phyloP scores from a whole-genome alignment of 257 asterid genomes.

The Thymus mandschuricus region DNA sequence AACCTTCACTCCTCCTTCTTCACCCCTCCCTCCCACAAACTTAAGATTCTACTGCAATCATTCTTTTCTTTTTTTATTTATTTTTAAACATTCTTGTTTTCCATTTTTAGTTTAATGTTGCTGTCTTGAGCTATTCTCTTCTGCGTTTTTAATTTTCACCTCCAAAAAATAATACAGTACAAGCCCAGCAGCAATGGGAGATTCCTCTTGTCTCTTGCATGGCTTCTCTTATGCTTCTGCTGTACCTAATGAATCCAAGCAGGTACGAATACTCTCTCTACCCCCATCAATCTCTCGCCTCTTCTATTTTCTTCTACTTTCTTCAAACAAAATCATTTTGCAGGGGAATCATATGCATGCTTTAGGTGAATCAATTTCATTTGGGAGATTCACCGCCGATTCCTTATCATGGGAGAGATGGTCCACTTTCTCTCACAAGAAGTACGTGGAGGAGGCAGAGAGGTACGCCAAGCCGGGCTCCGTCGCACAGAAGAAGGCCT shows the following conservation, averaged over 20 bases:
- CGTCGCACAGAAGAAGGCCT: conserved; percentile 95
- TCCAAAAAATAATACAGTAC: background rate
- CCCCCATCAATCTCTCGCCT: background rate
- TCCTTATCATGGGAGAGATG: conserved; percentile 87
- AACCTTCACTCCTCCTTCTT: background rate
- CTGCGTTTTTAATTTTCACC: conserved; percentile 7
- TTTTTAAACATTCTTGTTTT: conserved; percentile 17
- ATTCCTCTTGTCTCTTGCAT: conserved; percentile 76
- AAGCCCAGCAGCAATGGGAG: conserved; percentile 53
- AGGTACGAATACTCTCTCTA: conserved; percentile 37
- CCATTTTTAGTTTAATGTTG: conserved; percentile 25
- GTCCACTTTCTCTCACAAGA: conserved; percentile 89
- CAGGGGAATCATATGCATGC: conserved; percentile 74
- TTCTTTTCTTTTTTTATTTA: background rate
- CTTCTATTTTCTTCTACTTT: background rate
- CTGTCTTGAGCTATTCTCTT: conserved; percentile 12
- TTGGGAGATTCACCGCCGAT: conserved; percentile 78
- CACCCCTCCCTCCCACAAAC: background rate
- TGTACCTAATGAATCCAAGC: conserved; percentile 63
- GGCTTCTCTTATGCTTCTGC: conserved; percentile 79
- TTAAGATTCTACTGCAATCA: conserved; percentile 4
- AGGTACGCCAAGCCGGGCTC: conserved; percentile 84
- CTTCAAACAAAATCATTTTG: background rate
- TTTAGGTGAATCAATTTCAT: conserved; percentile 85
- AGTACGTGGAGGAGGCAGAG: conserved; percentile 92